Base-by-base conservation (phyloP, 257 asterid species). In the Oldenlandia corymbosa region DNA sequence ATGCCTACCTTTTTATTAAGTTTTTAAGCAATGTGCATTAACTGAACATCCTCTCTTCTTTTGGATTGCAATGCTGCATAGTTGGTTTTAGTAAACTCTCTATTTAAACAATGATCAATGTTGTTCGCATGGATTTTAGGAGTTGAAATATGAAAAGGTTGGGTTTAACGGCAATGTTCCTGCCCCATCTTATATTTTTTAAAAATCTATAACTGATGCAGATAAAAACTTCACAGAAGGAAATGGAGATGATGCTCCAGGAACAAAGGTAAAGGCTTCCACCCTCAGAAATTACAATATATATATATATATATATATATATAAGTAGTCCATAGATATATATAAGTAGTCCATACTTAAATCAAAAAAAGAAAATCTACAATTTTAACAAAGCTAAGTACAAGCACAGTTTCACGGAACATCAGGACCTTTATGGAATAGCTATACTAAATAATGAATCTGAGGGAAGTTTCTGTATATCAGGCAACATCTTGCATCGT, bases 161-260 rank as follows among this genome's bases (percentile, higher is more conserved):
- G 10, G 17, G 24, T 28, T 20, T 30, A 20, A 30, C 46, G 31
- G 14, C 8, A 52, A 28, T 45, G 23, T 18, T 4, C n/a, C n/a
- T n/a, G 4, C 18, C 10, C 50, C 50, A 11, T 18, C 21, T 30
- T 78, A 76, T 82, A 77, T 78, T 77, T 49, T 67, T 76, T 63
- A 42, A 70, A 60, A 61, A n/a, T n/a, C n/a, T n/a, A n/a, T n/a
- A n/a, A 69, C 61, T 72, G 68, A 67, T 82, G 87, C 88, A 89
- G 99, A 89, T 92, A 67, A 87, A 85, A 81, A 84, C 95, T 75
- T 84, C 97, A 11, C 88, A 89, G 17, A 89, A 87, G 85, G 99
- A 87, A 82, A 81, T 85, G 7, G 97, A 89, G 72, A 74, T 78
- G 80, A 81, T 89, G 95, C 81, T 85, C 70, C 88, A 49, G 55